A percentile compares a stretch with the other conserved stretches of the same genome.
phyloP scores from a whole-genome alignment of 306 rosid genomes.

The Cucumis cinereus region DNA sequence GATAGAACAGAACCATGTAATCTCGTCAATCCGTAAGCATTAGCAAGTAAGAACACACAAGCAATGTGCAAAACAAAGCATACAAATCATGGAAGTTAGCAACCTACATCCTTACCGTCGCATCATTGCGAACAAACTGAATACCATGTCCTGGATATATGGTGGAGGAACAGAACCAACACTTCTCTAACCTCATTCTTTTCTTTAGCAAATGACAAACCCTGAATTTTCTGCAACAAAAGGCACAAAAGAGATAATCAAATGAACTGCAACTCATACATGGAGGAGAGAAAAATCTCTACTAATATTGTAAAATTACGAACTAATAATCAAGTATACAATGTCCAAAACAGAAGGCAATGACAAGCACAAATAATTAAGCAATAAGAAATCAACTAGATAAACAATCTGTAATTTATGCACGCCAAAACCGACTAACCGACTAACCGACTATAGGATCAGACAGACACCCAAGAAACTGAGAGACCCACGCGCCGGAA shows the following conservation, averaged over 20 bases:
- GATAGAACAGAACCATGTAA: background rate
- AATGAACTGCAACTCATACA: background rate
- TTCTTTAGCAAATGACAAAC: background rate
- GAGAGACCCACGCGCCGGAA: too few species aligned
- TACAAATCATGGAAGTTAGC: background rate
- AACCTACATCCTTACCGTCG: constrained; percentile 33
- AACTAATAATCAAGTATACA: too few species aligned
- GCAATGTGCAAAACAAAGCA: background rate
- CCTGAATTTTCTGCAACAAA: background rate
- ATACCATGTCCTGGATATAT: constrained; percentile 89
- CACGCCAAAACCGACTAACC: too few species aligned
- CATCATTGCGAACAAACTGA: constrained; percentile 86
- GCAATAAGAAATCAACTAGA: too few species aligned
- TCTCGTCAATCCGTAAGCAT: background rate
- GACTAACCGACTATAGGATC: too few species aligned
- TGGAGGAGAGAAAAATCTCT: background rate
- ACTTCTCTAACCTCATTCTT: constrained; percentile 79
- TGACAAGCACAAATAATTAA: too few species aligned
- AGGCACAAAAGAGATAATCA: background rate
- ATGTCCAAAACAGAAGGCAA: too few species aligned
- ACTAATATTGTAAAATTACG: too few species aligned
- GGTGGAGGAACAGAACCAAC: constrained; percentile 90
- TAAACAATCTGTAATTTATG: too few species aligned
- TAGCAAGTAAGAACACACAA: background rate
- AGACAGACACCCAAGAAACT: too few species aligned